phyloP scores from a whole-genome alignment of 148 eudicot genomes.

The Drosera capensis region DNA sequence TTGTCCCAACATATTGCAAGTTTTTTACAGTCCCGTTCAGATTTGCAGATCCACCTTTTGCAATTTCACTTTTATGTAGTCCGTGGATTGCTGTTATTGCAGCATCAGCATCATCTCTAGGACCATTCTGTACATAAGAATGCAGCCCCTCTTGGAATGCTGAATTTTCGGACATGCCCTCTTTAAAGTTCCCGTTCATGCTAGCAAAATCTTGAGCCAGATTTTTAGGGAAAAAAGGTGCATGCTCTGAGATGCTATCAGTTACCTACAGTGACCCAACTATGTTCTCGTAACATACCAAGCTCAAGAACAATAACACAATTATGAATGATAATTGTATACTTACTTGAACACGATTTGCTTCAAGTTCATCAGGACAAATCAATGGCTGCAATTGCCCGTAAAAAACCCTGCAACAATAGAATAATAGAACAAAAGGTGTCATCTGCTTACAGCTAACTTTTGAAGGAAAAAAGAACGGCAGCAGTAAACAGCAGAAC shows the following conservation, averaged over 20 bases:
- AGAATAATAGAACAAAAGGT: not conserved
- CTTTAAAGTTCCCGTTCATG: slow-evolving; percentile 28
- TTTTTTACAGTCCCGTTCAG: slow-evolving; percentile 21
- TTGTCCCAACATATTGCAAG: slow-evolving; percentile 36
- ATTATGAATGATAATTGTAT: slow-evolving; percentile 3
- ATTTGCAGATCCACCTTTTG: slow-evolving; percentile 13
- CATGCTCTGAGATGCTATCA: slow-evolving; percentile 22
- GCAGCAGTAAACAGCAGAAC: too few species aligned
- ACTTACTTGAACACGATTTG: slow-evolving; percentile 35
- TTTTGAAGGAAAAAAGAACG: not conserved
- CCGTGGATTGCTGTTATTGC: slow-evolving; percentile 14
- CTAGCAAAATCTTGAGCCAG: slow-evolving; percentile 17
- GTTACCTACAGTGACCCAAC: slow-evolving; percentile 31
- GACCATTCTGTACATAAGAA: slow-evolving; percentile 14
- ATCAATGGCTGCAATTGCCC: slow-evolving; percentile 39
- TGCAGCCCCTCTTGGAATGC: slow-evolving; percentile 30
- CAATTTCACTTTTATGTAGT: slow-evolving; percentile 15
- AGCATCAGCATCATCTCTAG: slow-evolving; percentile 23
- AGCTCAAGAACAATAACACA: not conserved
- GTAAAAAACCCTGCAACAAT: slow-evolving; percentile 62
- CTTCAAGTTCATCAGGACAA: slow-evolving; percentile 33
- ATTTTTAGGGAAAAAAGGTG: slow-evolving; percentile 17
- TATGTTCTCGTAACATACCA: slow-evolving; percentile 1
- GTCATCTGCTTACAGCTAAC: not conserved
- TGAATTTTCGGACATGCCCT: slow-evolving; percentile 41